Percentiles rank a stretch among this genome's conserved stretches.
phyloP scores from a whole-genome alignment of 805 yeast genomes.

The Candida maltosa region DNA sequence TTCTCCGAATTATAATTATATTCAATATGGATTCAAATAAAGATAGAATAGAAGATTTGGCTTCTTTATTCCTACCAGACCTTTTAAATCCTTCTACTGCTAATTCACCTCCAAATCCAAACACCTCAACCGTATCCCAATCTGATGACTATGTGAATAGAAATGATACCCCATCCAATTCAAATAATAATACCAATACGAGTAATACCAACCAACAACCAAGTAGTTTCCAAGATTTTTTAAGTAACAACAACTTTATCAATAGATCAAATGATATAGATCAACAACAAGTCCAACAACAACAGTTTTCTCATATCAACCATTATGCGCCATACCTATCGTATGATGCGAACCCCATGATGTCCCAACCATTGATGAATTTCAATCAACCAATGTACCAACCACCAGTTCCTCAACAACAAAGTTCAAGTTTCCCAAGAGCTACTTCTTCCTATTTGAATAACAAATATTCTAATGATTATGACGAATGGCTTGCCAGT shows the following conservation, averaged over 20 bases:
- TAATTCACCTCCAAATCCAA: no score
- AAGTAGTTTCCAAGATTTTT: slow-evolving; percentile 8
- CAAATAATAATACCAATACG: neutral
- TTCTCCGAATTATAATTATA: no score
- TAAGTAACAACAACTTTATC: slow-evolving; percentile 16
- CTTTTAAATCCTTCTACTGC: slow-evolving; percentile 26
- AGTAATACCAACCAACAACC: slow-evolving; percentile 1
- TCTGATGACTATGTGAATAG: neutral
- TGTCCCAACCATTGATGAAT: slow-evolving; percentile 7
- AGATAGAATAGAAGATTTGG: slow-evolving; percentile 29
- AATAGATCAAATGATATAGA: slow-evolving; percentile 10
- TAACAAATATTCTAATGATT: neutral
- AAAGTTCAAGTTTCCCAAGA: no score
- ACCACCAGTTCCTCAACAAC: slow-evolving; percentile 2
- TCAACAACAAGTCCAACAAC: slow-evolving; percentile 6
- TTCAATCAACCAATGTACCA: slow-evolving; percentile 2
- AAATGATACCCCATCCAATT: neutral
- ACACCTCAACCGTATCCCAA: neutral
- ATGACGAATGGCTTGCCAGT: neutral
- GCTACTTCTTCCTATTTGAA: neutral
- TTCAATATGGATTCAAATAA: slow-evolving; percentile 8
- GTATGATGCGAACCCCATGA: slow-evolving; percentile 15
- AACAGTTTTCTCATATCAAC: slow-evolving; percentile 15
- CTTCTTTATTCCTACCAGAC: slow-evolving; percentile 40
- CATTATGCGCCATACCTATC: slow-evolving; percentile 27